A percentile compares a stretch with the other conserved stretches of the same genome.
Conservation (phyloP, 495 filamentous ascomycete genomes). For the Thermochaetoides thermophila region DNA sequence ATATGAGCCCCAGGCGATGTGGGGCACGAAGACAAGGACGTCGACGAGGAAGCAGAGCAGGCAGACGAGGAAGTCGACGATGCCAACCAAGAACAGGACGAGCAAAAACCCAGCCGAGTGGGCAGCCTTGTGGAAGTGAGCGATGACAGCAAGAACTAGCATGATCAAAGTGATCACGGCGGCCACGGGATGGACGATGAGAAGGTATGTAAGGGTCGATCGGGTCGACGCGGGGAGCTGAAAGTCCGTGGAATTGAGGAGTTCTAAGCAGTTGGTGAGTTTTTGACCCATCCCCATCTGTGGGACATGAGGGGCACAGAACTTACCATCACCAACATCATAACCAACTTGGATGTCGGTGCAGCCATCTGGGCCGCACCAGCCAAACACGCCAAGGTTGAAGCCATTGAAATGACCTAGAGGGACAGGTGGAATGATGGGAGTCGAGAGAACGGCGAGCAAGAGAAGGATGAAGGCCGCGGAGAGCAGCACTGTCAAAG, state of each 20-base stretch:
- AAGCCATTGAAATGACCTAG: conserved; percentile 61
- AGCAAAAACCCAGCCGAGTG: conserved; percentile 86
- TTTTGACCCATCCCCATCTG: conserved; percentile 4
- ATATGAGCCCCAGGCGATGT: conserved; percentile 88
- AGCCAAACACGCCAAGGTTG: conserved; percentile 89
- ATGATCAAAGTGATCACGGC: conserved; percentile 75
- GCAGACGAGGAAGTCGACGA: conserved; percentile 72
- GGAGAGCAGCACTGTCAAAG: conserved; percentile 72
- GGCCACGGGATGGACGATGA: conserved; percentile 86
- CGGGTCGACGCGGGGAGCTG: conserved; percentile 60
- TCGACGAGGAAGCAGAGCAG: conserved; percentile 86
- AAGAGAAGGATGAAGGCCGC: conserved; percentile 74
- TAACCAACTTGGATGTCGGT: conserved; percentile 74
- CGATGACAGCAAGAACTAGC: conserved; percentile 59
- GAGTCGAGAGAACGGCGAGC: conserved; percentile 82
- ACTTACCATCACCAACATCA: conserved; percentile 52
- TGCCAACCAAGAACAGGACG: conserved; percentile 64
- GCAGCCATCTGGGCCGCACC: conserved; percentile 51
- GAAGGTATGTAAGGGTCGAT: conserved; percentile 73
- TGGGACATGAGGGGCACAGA: background rate
- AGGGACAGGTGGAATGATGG: conserved; percentile 74
- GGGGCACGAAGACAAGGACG: conserved; percentile 90
- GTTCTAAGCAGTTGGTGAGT: conserved; percentile 26
- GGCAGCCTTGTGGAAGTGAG: conserved; percentile 82
- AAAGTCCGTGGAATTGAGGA: conserved; percentile 35